These are phyloP conservation scores for Chenopodium album DNA, from an alignment of 148 eudicot genomes.

Conservation along the genomic window DNA sequence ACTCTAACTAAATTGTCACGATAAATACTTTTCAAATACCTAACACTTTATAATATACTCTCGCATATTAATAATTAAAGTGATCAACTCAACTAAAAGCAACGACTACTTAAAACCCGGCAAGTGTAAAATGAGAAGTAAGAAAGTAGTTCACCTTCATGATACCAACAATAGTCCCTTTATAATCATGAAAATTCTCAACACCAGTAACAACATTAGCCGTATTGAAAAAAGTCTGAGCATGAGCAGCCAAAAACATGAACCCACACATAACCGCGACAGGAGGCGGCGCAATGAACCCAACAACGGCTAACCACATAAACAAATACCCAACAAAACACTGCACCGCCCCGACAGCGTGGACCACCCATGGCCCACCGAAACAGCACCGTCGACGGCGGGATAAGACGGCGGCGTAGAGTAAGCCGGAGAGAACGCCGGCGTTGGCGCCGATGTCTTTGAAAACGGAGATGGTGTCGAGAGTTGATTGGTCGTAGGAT, in stretches of 20 bases:
- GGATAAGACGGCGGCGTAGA: conserved; percentile 49
- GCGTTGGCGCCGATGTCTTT: conserved; percentile 91
- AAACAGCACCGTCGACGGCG: conserved; percentile 1
- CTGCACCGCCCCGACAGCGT: conserved; percentile 57
- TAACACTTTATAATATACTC: too few species aligned
- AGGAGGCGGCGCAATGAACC: conserved; percentile 43
- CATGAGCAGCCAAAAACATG: conserved; percentile 77
- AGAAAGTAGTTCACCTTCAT: conserved; percentile 56
- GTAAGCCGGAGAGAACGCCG: conserved; percentile 78
- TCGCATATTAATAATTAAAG: too few species aligned
- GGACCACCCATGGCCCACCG: conserved; percentile 60
- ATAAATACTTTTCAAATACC: too few species aligned
- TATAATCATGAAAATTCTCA: conserved; percentile 56
- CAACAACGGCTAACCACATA: conserved; percentile 77
- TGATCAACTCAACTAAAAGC: too few species aligned
- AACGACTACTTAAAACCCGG: too few species aligned
- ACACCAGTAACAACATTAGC: conserved; percentile 88
- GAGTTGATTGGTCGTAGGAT: conserved; percentile 66
- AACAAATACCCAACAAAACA: conserved; percentile 71
- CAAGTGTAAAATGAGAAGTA: too few species aligned
- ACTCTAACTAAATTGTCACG: too few species aligned
- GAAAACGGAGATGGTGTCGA: conserved; percentile 83
- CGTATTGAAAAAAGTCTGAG: conserved; percentile 93
- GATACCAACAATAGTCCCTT: conserved; percentile 86
- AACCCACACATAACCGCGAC: conserved; percentile 58